Evolutionary conservation across 2,329 filamentous ascomycete species (phyloP).

Genomic region (Fusarium cicatricum): DNA sequence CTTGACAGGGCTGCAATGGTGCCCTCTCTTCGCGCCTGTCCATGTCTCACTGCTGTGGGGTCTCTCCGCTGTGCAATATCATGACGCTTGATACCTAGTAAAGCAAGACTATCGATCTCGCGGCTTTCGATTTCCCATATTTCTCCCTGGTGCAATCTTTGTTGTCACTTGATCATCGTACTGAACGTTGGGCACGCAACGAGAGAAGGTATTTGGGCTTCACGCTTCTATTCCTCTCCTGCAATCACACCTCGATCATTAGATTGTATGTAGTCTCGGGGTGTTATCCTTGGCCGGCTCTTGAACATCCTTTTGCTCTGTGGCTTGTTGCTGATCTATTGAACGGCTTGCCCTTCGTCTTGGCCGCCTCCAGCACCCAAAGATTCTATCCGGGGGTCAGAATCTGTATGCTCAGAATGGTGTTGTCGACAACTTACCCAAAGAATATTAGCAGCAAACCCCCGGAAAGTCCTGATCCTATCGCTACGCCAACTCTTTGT

Average conservation of each 20-base stretch:
- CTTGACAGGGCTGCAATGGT: neutral
- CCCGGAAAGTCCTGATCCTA: constrained; percentile 15
- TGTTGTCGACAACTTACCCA: neutral
- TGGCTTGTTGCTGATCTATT: neutral
- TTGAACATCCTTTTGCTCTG: neutral
- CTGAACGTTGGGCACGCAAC: neutral
- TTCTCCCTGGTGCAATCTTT: constrained; percentile 8
- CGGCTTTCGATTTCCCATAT: constrained; percentile 29
- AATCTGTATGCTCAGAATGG: neutral
- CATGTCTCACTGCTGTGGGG: constrained; percentile 28
- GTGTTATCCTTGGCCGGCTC: neutral
- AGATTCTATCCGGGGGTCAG: constrained; percentile 10
- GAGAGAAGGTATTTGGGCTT: neutral
- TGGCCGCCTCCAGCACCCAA: constrained; percentile 16
- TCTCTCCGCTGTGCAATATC: constrained; percentile 1
- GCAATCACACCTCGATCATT: neutral
- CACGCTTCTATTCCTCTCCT: neutral
- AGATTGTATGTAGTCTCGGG: neutral
- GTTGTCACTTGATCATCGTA: neutral
- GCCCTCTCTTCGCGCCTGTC: constrained; percentile 5
- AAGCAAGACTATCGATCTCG: constrained; percentile 14
- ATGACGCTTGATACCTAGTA: neutral
- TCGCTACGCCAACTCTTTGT: constrained; percentile 19
- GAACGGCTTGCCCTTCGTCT: neutral
- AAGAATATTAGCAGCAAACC: constrained; percentile 26